Evolutionary conservation across 495 filamentous ascomycete species (phyloP).

Genomic region (Penicillium bovifimosum): DNA sequence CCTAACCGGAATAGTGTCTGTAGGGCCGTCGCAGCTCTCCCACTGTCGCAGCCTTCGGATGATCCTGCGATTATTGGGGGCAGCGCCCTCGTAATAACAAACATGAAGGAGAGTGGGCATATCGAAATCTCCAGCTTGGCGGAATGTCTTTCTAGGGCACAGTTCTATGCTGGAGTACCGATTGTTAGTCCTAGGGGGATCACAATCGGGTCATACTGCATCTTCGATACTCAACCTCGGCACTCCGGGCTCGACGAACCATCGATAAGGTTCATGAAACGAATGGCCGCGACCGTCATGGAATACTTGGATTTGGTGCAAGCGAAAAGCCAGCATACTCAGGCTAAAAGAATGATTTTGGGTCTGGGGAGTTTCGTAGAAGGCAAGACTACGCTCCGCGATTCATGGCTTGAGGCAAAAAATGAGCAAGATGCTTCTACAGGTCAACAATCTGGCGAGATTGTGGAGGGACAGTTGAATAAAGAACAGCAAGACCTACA

Average conservation of each 20-base stretch:
- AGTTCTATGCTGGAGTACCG: slow-evolving; percentile 56
- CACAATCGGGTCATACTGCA: slow-evolving; percentile 54
- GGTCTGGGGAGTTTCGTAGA: slow-evolving; percentile 32
- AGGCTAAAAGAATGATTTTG: slow-evolving; percentile 25
- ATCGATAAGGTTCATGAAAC: slow-evolving; percentile 31
- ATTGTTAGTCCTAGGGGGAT: slow-evolving; percentile 52
- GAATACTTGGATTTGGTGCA: slow-evolving; percentile 16
- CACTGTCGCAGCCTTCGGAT: too few relatives aligned
- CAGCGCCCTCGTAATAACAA: slow-evolving; percentile 17
- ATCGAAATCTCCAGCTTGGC: slow-evolving; percentile 23
- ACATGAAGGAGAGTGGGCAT: slow-evolving; percentile 21
- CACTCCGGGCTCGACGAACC: slow-evolving; percentile 11
- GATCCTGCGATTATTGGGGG: slow-evolving; percentile 3
- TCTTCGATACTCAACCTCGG: slow-evolving; percentile 46
- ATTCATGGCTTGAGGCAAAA: slow-evolving; percentile 21
- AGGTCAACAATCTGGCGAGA: slow-evolving; percentile 8
- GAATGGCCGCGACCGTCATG: slow-evolving; percentile 28
- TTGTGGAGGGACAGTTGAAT: slow-evolving; percentile 18
- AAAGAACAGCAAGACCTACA: slow-evolving; percentile 20
- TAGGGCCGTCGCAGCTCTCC: too few relatives aligned
- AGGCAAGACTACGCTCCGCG: slow-evolving; percentile 21
- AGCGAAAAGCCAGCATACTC: not conserved
- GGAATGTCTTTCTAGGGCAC: slow-evolving; percentile 26
- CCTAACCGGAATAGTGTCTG: slow-evolving; percentile 31
- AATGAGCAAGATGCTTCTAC: slow-evolving; percentile 8